phyloP scores from a whole-genome alignment of 2,329 filamentous ascomycete genomes.

The Hansfordia pulvinata region DNA sequence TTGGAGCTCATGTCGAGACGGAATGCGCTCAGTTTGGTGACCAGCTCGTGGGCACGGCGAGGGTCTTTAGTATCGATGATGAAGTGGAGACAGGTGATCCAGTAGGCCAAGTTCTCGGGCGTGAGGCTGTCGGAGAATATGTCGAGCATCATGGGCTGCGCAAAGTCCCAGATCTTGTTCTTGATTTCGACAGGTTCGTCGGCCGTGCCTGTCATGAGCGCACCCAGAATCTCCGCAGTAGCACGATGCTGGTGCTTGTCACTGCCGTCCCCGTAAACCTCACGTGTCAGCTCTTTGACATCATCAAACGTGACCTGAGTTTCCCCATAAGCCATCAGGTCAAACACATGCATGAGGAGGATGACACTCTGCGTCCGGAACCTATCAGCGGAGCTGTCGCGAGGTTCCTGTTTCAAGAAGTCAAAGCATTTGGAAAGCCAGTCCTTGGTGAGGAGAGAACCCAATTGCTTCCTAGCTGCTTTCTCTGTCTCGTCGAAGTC shows the following conservation, averaged over 20 bases:
- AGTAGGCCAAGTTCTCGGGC: constrained; percentile 88
- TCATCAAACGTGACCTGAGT: constrained; percentile 75
- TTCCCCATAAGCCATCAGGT: constrained; percentile 70
- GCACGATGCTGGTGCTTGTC: constrained; percentile 97
- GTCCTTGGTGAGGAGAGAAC: constrained; percentile 60
- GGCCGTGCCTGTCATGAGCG: constrained; percentile 65
- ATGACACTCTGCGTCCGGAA: constrained; percentile 84
- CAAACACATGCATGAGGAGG: constrained; percentile 78
- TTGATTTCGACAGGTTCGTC: constrained; percentile 66
- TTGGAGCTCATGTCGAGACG: constrained; percentile 88
- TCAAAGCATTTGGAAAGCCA: constrained; percentile 86
- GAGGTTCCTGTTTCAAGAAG: constrained; percentile 91
- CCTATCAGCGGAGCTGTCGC: constrained; percentile 66
- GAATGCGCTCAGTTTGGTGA: constrained; percentile 73
- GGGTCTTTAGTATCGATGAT: constrained; percentile 83
- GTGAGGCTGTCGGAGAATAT: constrained; percentile 88
- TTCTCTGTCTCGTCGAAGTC: constrained; percentile 71
- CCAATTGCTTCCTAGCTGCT: constrained; percentile 64
- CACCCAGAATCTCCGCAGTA: constrained; percentile 84
- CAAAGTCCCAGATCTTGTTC: constrained; percentile 73
- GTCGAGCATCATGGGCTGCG: constrained; percentile 72
- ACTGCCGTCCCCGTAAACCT: constrained; percentile 79
- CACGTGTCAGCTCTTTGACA: constrained; percentile 64
- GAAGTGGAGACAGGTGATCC: constrained; percentile 87
- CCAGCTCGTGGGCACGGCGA: constrained; percentile 70